Conservation (phyloP, 2,329 filamentous ascomycete genomes). For the Phialophora verrucosa region DNA sequence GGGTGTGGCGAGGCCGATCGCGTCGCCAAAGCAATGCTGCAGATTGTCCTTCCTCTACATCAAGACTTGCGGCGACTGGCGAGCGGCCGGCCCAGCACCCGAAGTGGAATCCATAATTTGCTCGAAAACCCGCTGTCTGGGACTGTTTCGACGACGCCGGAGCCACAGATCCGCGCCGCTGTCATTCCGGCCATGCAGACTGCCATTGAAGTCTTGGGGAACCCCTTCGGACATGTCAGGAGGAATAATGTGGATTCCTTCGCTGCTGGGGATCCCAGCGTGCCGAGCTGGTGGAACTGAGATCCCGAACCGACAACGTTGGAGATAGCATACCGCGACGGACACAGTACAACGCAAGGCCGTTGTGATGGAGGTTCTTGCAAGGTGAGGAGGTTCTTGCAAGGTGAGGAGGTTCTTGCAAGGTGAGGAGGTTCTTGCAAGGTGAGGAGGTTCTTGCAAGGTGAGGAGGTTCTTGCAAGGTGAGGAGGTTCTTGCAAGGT, state of each 20-base stretch:
- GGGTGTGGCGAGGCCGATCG: slow-evolving; percentile 18
- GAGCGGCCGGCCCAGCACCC: neutral
- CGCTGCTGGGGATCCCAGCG: slow-evolving; percentile 9
- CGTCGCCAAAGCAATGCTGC: slow-evolving; percentile 21
- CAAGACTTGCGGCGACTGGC: slow-evolving; percentile 21
- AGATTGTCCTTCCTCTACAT: slow-evolving; percentile 25
- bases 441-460: no score
- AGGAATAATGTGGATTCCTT: slow-evolving; percentile 12
- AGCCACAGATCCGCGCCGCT: slow-evolving; percentile 9
- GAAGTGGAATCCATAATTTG: slow-evolving; percentile 17
- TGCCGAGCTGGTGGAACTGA: slow-evolving; percentile 21
- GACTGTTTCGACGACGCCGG: neutral
- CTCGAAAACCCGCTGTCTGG: slow-evolving; percentile 15
- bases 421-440: no score
- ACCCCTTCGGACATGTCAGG: slow-evolving; percentile 17
- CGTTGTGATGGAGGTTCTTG: neutral
- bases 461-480: no score
- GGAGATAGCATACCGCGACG: neutral
- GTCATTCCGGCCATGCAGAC: slow-evolving; percentile 21
- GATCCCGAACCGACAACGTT: no score
- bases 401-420: no score
- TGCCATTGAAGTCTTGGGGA: slow-evolving; percentile 19
- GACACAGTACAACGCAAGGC: neutral
- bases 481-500: no score
- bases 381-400: no score